Evolutionary conservation across 495 filamentous ascomycete species (phyloP).

Genomic region (Sordaria brevicollis): DNA sequence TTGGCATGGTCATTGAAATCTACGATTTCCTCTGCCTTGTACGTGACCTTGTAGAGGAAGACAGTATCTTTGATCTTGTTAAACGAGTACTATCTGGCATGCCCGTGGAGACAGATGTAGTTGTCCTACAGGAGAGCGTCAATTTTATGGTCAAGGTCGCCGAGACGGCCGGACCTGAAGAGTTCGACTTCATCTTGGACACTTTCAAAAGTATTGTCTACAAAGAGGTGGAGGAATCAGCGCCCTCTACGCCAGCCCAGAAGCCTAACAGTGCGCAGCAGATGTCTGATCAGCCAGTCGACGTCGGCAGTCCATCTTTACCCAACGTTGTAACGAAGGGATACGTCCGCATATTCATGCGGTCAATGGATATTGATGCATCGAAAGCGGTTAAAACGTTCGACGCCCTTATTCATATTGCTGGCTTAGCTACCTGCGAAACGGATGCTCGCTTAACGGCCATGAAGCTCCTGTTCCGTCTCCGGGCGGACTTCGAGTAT

Average conservation of each 20-base stretch:
- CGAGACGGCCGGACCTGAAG: slow-evolving; percentile 29
- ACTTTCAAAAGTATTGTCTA: slow-evolving; percentile 33
- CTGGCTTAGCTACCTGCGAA: slow-evolving; percentile 40
- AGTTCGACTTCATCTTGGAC: slow-evolving; percentile 45
- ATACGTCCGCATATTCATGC: slow-evolving; percentile 51
- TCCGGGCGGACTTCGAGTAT: slow-evolving; percentile 70
- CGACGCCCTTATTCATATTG: slow-evolving; percentile 47
- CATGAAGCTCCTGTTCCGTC: slow-evolving; percentile 74
- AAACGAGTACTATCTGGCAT: slow-evolving; percentile 39
- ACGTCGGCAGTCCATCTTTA: slow-evolving; percentile 30
- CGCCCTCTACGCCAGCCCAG: slow-evolving; percentile 20
- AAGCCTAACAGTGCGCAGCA: slow-evolving; percentile 5
- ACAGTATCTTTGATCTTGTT: slow-evolving; percentile 31
- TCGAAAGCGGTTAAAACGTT: slow-evolving; percentile 43
- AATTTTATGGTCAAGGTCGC: slow-evolving; percentile 41
- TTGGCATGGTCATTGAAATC: slow-evolving; percentile 59
- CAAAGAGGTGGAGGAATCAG: slow-evolving; percentile 27
- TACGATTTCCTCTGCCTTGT: slow-evolving; percentile 50
- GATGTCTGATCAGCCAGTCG: slow-evolving; percentile 9
- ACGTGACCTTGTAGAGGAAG: slow-evolving; percentile 37
- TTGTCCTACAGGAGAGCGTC: slow-evolving; percentile 40
- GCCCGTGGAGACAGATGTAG: slow-evolving; percentile 42
- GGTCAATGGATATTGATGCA: slow-evolving; percentile 43
- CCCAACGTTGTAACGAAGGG: slow-evolving; percentile 46
- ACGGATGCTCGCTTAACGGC: slow-evolving; percentile 66